phyloP scores from a whole-genome alignment of 768 basidiomycete species.

The Coprinopsis sp. region DNA sequence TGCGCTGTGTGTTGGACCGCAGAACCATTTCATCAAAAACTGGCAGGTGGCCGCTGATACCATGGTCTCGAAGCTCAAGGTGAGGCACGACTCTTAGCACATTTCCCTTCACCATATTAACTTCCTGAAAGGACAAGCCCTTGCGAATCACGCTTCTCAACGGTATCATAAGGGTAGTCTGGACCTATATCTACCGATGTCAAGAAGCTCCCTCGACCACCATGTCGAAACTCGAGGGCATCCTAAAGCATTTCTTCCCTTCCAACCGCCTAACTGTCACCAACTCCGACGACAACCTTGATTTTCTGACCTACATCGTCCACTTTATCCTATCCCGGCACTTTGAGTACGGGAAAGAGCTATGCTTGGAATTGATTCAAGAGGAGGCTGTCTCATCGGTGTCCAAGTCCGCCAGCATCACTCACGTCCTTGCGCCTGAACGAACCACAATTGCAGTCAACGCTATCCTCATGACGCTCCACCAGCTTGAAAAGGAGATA shows the following conservation, averaged over 20 bases:
- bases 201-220: slow-evolving; percentile 78
- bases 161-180: slow-evolving; percentile 76
- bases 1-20: slow-evolving; percentile 81
- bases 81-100: too few relatives aligned
- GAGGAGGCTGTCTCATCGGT: slow-evolving; percentile 47
- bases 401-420: slow-evolving; percentile 38
- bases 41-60: slow-evolving; percentile 75
- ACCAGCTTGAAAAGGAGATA: slow-evolving; percentile 68
- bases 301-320: slow-evolving; percentile 70
- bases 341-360: slow-evolving; percentile 78
- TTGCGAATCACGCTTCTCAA: slow-evolving; percentile 71
- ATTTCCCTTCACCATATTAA: too few relatives aligned
- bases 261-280: slow-evolving; percentile 53
- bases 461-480: slow-evolving; percentile 70
- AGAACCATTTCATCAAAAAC: slow-evolving; percentile 77
- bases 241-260: slow-evolving; percentile 80
- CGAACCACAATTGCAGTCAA: slow-evolving; percentile 70
- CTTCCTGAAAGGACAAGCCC: slow-evolving; percentile 60
- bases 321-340: slow-evolving; percentile 84
- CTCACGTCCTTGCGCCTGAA: slow-evolving; percentile 57
- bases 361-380: slow-evolving; percentile 77
- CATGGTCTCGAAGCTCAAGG: slow-evolving; percentile 77
- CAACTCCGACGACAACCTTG: slow-evolving; percentile 70
- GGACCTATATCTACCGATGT: slow-evolving; percentile 95
- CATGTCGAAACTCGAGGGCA: slow-evolving; percentile 69